phyloP scores from a whole-genome alignment of 805 yeast genomes.

The Phaffomyces thermotolerans region DNA sequence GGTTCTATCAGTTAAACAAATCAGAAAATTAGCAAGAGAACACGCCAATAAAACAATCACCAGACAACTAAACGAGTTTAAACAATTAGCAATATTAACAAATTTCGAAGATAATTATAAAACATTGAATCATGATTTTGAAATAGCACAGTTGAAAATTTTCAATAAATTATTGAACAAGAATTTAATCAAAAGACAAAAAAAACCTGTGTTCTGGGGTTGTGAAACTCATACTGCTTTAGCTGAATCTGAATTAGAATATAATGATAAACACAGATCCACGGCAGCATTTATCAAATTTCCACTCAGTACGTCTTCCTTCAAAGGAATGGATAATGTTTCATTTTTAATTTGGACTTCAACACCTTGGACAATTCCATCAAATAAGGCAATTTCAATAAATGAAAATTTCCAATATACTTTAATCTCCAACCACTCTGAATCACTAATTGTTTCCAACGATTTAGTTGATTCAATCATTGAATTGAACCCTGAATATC shows the following conservation, averaged over 20 bases:
- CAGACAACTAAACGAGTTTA: conserved; percentile 57
- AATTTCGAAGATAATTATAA: conserved; percentile 70
- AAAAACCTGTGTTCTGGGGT: conserved; percentile 97
- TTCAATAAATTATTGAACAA: conserved; percentile 59
- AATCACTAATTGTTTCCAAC: conserved; percentile 49
- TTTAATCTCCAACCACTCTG: conserved; percentile 33
- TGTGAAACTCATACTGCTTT: conserved; percentile 88
- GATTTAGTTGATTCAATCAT: conserved; percentile 37
- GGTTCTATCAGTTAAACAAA: conserved; percentile 38
- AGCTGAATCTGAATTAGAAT: conserved; percentile 95
- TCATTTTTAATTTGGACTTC: conserved; percentile 84
- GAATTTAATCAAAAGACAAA: conserved; percentile 71
- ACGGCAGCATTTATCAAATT: conserved; percentile 64
- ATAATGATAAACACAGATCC: conserved; percentile 63
- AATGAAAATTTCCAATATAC: conserved; percentile 55
- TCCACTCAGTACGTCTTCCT: conserved; percentile 34
- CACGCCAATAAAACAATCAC: conserved; percentile 66
- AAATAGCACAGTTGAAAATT: conserved; percentile 63
- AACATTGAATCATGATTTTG: conserved; percentile 68
- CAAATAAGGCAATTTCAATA: conserved; percentile 78
- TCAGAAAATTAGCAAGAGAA: conserved; percentile 55
- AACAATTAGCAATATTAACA: conserved; percentile 71
- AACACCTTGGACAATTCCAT: conserved; percentile 95
- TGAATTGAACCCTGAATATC: conserved; percentile 22
- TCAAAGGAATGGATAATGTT: conserved; percentile 18